Conservation (phyloP, 306 rosid species). For the Canavalia ensiformis region DNA sequence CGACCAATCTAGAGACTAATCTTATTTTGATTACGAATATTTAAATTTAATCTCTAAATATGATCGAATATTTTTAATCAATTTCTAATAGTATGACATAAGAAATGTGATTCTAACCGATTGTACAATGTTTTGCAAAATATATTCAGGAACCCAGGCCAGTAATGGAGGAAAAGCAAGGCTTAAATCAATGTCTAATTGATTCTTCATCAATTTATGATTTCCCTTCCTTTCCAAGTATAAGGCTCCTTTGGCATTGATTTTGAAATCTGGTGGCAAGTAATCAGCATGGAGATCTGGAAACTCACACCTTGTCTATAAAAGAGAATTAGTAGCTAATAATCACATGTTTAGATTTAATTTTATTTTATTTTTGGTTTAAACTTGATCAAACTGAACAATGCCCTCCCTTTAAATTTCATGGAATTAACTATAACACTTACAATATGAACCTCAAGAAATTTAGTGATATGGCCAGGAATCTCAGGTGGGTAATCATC, state of each 20-base stretch:
- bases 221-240: conserved; percentile 42
- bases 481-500: conserved; percentile 47
- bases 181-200: conserved; percentile 30
- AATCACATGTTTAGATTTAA: not conserved
- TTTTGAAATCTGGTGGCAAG: conserved; percentile 30
- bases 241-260: conserved; percentile 44
- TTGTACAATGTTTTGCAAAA: conserved; percentile 24
- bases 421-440: not conserved
- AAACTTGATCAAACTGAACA: not conserved
- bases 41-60: too few relatives aligned
- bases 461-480: conserved; percentile 47
- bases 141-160: conserved; percentile 47
- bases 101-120: conserved; percentile 45
- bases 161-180: conserved; percentile 44
- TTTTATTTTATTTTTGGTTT: not conserved
- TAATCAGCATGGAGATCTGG: conserved; percentile 32
- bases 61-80: too few relatives aligned
- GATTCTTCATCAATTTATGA: conserved; percentile 40
- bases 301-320: conserved; percentile 46
- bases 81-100: not conserved
- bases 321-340: not conserved
- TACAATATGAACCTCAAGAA: conserved; percentile 38
- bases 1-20: too few relatives aligned
- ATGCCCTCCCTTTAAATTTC: not conserved
- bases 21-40: too few relatives aligned